Base-by-base conservation (phyloP, 2,329 filamentous ascomycete species). In the Chalaropsis ovoidea region DNA sequence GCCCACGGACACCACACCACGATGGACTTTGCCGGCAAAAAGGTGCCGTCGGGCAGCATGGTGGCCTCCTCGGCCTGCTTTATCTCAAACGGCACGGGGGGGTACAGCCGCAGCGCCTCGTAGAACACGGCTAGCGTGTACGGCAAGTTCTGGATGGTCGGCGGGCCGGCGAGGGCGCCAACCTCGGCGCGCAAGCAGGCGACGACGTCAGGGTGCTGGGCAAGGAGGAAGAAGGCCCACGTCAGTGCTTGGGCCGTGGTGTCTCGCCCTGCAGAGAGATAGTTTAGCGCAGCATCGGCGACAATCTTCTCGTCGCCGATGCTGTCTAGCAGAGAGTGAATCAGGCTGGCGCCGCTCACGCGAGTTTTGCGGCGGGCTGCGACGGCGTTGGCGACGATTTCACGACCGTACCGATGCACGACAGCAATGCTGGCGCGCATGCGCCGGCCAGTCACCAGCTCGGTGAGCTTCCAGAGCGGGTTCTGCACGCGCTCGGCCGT, bases 1-100 rank as follows among this genome's bases (percentile, higher is more conserved):
- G 85, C 81, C 82, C 83, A 87, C 2, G 82, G 76, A 68, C 81
- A 85, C 84, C 84, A 87, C 2, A 86, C 74, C 2, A 87, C 75
- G 27, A 87, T 77, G 0, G 83, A 77, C 13, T 75, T 72, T 35
- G 74, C 71, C 0, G 83, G 82, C 3, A 87, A 76, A 60, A 77
- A 79, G 0, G 84, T 86, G 3, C 82, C 83, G 69, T 86, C 84
- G 0, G 84, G 84, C 1, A 87, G 76, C 0, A 78, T 80, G 2
- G 79, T 79, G 19, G 77, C 72, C 63, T 76, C 71, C 27, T 79
- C 77, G 67, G 79, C 79, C 72, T 87, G 82, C 71, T 84, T 85
- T 69, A 87, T 81, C 71, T 87, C 85, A 68, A 87, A 83, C 0
- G 85, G 85, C 35, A 87, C 81, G 1, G 84, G 84, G 2, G 85